Evolutionary conservation across 2,329 filamentous ascomycete genomes (phyloP).

Genomic region (Stachybotrys elegans): DNA sequence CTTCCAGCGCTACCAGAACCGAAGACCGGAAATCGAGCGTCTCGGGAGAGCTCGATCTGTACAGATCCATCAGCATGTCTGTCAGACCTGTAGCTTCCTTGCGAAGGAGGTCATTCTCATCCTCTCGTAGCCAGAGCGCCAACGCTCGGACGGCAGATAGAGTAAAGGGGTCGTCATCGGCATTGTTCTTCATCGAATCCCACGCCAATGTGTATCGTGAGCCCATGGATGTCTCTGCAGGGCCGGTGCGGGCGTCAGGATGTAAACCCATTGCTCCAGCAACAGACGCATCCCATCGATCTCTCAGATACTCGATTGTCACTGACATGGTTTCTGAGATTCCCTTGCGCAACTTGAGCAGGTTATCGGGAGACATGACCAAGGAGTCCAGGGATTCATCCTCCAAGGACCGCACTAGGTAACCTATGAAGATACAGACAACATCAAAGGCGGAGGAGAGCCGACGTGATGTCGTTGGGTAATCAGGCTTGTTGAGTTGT

Average conservation of each 20-base stretch:
- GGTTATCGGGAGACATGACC: constrained; percentile 49
- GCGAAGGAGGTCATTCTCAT: constrained; percentile 55
- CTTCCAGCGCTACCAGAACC: constrained; percentile 55
- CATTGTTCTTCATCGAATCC: constrained; percentile 48
- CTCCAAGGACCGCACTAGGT: constrained; percentile 50
- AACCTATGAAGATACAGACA: constrained; percentile 55
- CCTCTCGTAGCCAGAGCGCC: constrained; percentile 64
- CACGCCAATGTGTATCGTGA: constrained; percentile 47
- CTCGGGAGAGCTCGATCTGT: constrained; percentile 31
- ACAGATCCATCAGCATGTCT: constrained; percentile 61
- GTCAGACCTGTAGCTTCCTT: constrained; percentile 53
- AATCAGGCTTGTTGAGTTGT: constrained; percentile 50
- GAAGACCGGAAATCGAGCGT: constrained; percentile 51
- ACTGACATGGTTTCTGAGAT: constrained; percentile 60
- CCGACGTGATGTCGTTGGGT: constrained; percentile 44
- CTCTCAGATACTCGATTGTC: constrained; percentile 60
- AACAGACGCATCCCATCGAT: constrained; percentile 64
- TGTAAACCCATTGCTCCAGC: constrained; percentile 58
- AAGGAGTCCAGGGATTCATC: constrained; percentile 35
- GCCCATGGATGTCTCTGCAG: constrained; percentile 38
- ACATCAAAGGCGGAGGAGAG: constrained; percentile 59
- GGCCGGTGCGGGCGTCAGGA: constrained; percentile 44
- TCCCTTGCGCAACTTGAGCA: constrained; percentile 55
- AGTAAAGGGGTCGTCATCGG: constrained; percentile 52
- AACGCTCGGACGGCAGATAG: constrained; percentile 53